A percentile compares a stretch with the other conserved stretches of the same genome.
These are phyloP conservation scores for Eremochloa ophiuroides DNA, from an alignment of 176 grass and related monocot genomes.

Conservation along the genomic window DNA sequence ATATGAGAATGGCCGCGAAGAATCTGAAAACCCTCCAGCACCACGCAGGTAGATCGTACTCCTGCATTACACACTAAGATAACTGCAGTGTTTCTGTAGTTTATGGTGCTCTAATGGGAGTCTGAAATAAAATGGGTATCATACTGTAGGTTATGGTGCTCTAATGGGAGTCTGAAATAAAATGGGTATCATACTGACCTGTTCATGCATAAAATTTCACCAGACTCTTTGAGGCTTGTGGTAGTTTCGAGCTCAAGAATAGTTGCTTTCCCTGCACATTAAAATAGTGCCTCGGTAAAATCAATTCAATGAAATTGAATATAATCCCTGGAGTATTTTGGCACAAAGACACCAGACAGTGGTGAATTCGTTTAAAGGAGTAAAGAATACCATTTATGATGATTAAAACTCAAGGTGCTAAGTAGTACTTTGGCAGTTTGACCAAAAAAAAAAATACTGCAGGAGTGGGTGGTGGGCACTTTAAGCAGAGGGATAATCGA, in stretches of 20 bases:
- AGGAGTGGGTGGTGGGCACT: background rate
- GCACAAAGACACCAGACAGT: background rate
- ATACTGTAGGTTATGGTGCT: background rate
- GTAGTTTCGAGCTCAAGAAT: conserved; percentile 82
- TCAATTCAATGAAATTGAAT: background rate
- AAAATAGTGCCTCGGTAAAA: conserved; percentile 1
- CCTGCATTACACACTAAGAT: conserved; percentile 44
- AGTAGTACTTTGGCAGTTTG: background rate
- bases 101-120: background rate
- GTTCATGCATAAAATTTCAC: conserved; percentile 87
- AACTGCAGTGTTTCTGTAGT: background rate
- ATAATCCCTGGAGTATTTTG: background rate
- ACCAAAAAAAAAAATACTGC: conserved; percentile 11
- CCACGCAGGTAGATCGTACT: conserved; percentile 80
- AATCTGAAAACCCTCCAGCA: conserved; percentile 92
- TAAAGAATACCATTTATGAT: background rate
- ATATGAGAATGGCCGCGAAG: conserved; percentile 61
- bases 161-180: background rate
- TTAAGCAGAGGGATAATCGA: background rate
- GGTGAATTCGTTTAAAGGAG: background rate
- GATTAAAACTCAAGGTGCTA: background rate
- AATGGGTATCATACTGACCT: conserved; percentile 42
- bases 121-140: background rate
- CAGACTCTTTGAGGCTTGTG: conserved; percentile 61
- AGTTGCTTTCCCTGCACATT: conserved; percentile 76